Evolutionary conservation across 371 early-diverging fungal species (phyloP).

Genomic region (Mortierella polycephala): DNA sequence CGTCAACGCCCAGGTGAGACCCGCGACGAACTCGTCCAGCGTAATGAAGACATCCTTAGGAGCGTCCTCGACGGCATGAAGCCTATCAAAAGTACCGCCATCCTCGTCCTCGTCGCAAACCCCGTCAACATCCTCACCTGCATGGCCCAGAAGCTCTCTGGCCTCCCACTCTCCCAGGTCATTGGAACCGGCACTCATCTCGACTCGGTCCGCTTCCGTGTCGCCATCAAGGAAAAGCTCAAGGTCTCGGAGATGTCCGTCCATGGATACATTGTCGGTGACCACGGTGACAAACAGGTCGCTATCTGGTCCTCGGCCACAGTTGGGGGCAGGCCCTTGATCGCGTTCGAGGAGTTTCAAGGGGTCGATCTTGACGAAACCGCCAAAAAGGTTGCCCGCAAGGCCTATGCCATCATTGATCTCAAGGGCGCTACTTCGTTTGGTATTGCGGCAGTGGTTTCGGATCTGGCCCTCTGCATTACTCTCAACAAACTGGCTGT

Average conservation of each 20-base stretch:
- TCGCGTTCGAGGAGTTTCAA: slow-evolving; percentile 71
- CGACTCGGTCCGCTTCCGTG: slow-evolving; percentile 83
- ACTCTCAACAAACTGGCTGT: slow-evolving; percentile 70
- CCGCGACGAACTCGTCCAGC: slow-evolving; percentile 77
- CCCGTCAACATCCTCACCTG: slow-evolving; percentile 86
- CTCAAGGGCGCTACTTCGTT: slow-evolving; percentile 89
- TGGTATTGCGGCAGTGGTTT: slow-evolving; percentile 87
- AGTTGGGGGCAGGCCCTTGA: slow-evolving; percentile 79
- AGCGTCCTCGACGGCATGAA: slow-evolving; percentile 77
- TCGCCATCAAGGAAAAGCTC: slow-evolving; percentile 68
- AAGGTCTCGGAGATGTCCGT: slow-evolving; percentile 76
- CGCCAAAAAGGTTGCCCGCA: slow-evolving; percentile 68
- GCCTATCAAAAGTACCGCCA: slow-evolving; percentile 77
- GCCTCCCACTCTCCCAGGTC: slow-evolving; percentile 81
- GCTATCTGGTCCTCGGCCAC: slow-evolving; percentile 83
- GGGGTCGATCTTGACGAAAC: slow-evolving; percentile 63
- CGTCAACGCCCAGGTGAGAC: slow-evolving; percentile 85
- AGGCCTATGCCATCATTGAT: slow-evolving; percentile 88
- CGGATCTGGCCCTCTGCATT: slow-evolving; percentile 75
- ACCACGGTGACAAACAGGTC: slow-evolving; percentile 90
- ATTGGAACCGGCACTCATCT: slow-evolving; percentile 90
- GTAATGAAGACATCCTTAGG: slow-evolving; percentile 82
- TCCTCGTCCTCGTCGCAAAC: slow-evolving; percentile 84
- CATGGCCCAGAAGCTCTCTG: slow-evolving; percentile 84
- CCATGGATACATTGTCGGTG: slow-evolving; percentile 87